Base-by-base conservation (phyloP, 2,329 filamentous ascomycete genomes). In the Fusarium tuaranense region DNA sequence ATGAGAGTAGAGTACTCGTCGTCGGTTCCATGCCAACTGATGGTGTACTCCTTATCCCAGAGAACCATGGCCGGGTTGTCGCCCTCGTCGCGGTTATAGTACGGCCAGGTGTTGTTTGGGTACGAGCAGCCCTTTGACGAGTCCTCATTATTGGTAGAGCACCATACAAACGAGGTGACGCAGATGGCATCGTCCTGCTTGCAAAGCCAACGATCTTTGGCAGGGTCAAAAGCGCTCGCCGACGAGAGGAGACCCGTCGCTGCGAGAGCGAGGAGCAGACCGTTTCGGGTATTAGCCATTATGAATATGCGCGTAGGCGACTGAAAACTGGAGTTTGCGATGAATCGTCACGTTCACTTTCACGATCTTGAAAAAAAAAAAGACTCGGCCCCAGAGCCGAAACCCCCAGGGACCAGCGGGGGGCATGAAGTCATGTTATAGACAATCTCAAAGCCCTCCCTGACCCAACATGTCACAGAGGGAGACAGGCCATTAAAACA, bases 151-250 rank as follows among this genome's bases (percentile, higher is more conserved):
- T 58, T 71, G 32, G 65, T 66, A 13, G 74, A 68, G 39, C 69
- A 76, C 73, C 71, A 76, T n/a, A 65, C 62, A 48, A 76, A 74
- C 6, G 74, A 74, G 39, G 71, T 73, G 55, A 76, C 7, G n/a
- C 69, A 76, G 20, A 76, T 67, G 30, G 60, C 60, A 48, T 68
- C 32, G 46, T 65, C 48, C 30, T 76, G 64, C 30, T 68, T 30
- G 62, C 73, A 76, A 16, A 67, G 63, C 73, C 69, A 76, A 48
- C 64, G 61, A 13, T 74, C 65, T 27, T 70, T 61, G 36, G 36
- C 58, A 13, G 67, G 65, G 8, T 73, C 67, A 27, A 60, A 69
- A 2, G 71, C 69, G 27, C 41, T 58, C 25, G 34, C 61, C 16
- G 25, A 22, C 10, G 36, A 22, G 4, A 74, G 7, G 22, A 70